These are phyloP conservation scores for Parathielavia hyrcaniae DNA, from an alignment of 495 filamentous ascomycete species.

Conservation along the genomic window DNA sequence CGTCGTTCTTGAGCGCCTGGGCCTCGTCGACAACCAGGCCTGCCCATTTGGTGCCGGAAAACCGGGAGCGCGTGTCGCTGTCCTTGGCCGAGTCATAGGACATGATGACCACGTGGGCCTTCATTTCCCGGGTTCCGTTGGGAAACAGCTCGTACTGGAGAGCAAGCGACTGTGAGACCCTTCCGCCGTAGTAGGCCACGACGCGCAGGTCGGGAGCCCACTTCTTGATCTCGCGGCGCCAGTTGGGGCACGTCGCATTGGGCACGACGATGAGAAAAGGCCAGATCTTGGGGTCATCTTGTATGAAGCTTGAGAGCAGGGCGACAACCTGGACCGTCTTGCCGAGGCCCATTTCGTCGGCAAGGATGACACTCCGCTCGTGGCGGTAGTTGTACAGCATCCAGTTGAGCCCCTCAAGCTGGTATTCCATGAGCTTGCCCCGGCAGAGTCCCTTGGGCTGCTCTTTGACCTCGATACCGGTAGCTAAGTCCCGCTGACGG, in stretches of 20 bases:
- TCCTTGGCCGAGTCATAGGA: slow-evolving; percentile 84
- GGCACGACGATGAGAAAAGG: slow-evolving; percentile 92
- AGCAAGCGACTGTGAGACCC: slow-evolving; percentile 61
- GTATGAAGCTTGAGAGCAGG: slow-evolving; percentile 68
- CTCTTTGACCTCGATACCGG: slow-evolving; percentile 55
- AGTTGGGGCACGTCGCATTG: slow-evolving; percentile 92
- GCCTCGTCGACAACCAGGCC: slow-evolving; percentile 93
- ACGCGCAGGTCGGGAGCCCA: slow-evolving; percentile 85
- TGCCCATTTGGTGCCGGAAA: slow-evolving; percentile 69
- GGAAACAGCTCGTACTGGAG: slow-evolving; percentile 80
- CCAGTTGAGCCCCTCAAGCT: slow-evolving; percentile 93
- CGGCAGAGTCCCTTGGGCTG: slow-evolving; percentile 71
- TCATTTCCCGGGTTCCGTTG: slow-evolving; percentile 47
- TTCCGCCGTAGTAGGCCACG: slow-evolving; percentile 82
- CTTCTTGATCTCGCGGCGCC: slow-evolving; percentile 91
- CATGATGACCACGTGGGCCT: slow-evolving; percentile 87
- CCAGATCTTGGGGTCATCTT: slow-evolving; percentile 70
- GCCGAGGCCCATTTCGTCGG: slow-evolving; percentile 97
- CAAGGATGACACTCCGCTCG: slow-evolving; percentile 82
- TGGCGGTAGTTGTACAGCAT: slow-evolving; percentile 85
- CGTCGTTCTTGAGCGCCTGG: slow-evolving; percentile 91
- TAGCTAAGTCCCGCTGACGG: slow-evolving; percentile 58
- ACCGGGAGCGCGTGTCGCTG: slow-evolving; percentile 54
- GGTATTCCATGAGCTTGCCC: slow-evolving; percentile 87
- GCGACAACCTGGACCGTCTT: slow-evolving; percentile 96